Evolutionary conservation across 306 rosid genomes (phyloP), one percentile per base, ranked within the genome.

Genomic region (Pterocarpus santalinus): DNA sequence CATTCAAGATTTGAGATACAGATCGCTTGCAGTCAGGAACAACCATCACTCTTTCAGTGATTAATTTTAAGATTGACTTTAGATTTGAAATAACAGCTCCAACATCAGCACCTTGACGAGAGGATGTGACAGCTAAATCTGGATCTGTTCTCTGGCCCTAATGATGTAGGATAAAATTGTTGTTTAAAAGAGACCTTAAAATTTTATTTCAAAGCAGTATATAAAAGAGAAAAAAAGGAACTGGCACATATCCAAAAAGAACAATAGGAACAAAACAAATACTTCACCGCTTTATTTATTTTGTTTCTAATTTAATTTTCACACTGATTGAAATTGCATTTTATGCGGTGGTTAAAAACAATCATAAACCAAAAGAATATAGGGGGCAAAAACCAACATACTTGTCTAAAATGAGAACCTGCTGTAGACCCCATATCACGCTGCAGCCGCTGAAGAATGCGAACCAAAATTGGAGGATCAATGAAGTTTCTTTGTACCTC

Each of bases 341-440:
- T 67, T 38, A 73, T 1, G 5, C 7, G 17, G n/a, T 16, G 63
- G 43, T 8, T 16, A 14, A 35, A 51, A 34, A 9, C 4, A 63
- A 16, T 33, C 22, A 36, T 76, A 5, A 36, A 16, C 2, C n/a
- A 17, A 35, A 77, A 46, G 34, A 66, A 55, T 3, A 4, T 28
- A 36, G 32, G 71, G 32, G 13, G 34, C 3, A 78, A 57, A 34
- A 71, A 44, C 61, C 33, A 30, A n/a, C 94, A n/a, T 90, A 93
- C 99, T 70, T 94, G 98, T 96, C 94, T 89, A 81, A 87, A 78
- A 82, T 90, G 89, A 81, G 98, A 90, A 76, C 90, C 90, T 35
- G 94, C 88, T 28, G 97, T 92, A 57, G 94, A 88, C 69, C 99
- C 98, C 98, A 96, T 90, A 76, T 96, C 98, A 72, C 94, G 94